phyloP scores from a whole-genome alignment of 2,329 filamentous ascomycete genomes.

The Fusarium longipes region DNA sequence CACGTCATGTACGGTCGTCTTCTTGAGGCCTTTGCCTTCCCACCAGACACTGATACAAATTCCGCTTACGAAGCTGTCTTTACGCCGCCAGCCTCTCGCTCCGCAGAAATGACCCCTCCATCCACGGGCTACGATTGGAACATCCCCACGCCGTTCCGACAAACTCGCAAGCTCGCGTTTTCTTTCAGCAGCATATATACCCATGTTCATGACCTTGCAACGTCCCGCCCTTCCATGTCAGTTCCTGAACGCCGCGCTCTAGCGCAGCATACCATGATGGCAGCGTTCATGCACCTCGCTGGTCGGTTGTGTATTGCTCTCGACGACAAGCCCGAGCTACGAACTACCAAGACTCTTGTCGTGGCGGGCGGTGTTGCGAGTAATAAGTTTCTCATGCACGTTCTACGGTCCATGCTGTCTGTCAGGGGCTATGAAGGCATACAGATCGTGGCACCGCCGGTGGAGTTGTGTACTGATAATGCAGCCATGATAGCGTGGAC shows the following conservation, averaged over 20 bases:
- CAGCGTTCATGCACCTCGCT: conserved; percentile 88
- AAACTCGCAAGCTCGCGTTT: conserved; percentile 69
- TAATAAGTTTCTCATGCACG: conserved; percentile 79
- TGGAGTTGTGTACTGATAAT: conserved; percentile 88
- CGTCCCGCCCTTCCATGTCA: conserved; percentile 56
- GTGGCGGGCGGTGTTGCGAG: conserved; percentile 92
- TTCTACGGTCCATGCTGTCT: conserved; percentile 69
- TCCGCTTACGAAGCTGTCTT: conserved; percentile 60
- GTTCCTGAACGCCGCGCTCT: conserved; percentile 73
- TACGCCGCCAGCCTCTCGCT: conserved; percentile 65
- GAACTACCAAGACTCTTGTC: conserved; percentile 72
- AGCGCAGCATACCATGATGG: conserved; percentile 78
- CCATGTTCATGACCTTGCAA: conserved; percentile 59
- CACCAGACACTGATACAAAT: conserved; percentile 42
- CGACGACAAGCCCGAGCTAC: conserved; percentile 47
- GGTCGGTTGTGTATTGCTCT: conserved; percentile 79
- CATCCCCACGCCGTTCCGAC: conserved; percentile 74
- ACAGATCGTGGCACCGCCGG: conserved; percentile 77
- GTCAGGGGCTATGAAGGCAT: conserved; percentile 73
- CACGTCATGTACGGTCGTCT: conserved; percentile 83
- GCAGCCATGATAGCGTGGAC: conserved; percentile 98
- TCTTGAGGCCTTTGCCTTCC: conserved; percentile 84
- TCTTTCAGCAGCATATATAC: conserved; percentile 78
- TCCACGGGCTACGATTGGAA: conserved; percentile 66
- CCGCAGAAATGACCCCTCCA: conserved; percentile 65